A percentile compares a stretch with the other conserved stretches of the same genome.
phyloP scores from a whole-genome alignment of 2,329 filamentous ascomycete species.

The Nemania sp. region DNA sequence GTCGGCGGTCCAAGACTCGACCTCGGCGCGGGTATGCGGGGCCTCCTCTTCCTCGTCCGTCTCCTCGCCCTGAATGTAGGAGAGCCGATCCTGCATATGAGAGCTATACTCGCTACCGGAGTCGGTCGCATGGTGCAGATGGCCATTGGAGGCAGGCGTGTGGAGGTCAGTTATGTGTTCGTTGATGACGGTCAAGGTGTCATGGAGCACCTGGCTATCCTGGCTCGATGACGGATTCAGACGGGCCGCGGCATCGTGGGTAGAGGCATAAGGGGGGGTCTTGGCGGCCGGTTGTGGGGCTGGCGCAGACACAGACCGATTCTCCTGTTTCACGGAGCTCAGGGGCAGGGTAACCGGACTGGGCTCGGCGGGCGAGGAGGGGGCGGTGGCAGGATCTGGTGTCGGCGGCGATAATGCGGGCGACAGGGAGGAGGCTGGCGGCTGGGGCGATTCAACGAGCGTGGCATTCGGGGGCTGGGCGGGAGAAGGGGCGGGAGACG shows the following conservation, averaged over 20 bases:
- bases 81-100: slow-evolving; percentile 74
- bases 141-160: slow-evolving; percentile 57
- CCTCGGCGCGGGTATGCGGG: slow-evolving; percentile 70
- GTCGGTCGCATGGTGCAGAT: slow-evolving; percentile 65
- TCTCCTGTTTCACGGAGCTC: slow-evolving; percentile 46
- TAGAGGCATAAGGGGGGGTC: slow-evolving; percentile 38
- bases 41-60: slow-evolving; percentile 89
- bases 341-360: slow-evolving; percentile 47
- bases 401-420: slow-evolving; percentile 36
- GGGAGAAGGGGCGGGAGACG: slow-evolving; percentile 28
- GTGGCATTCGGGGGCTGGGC: slow-evolving; percentile 34
- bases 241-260: slow-evolving; percentile 47
- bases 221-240: slow-evolving; percentile 53
- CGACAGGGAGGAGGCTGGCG: slow-evolving; percentile 29
- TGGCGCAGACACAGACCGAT: slow-evolving; percentile 38
- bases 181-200: slow-evolving; percentile 94
- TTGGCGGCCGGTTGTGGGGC: slow-evolving; percentile 37
- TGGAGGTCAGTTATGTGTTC: slow-evolving; percentile 92
- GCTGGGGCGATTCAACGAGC: slow-evolving; percentile 27
- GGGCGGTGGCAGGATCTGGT: slow-evolving; percentile 27
- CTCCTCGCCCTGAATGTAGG: slow-evolving; percentile 92
- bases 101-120: slow-evolving; percentile 91
- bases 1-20: slow-evolving; percentile 77
- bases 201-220: slow-evolving; percentile 75
- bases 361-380: slow-evolving; percentile 36